A percentile compares a stretch with the other conserved stretches of the same genome.
Conservation (phyloP, 208 protist genomes). For the Lotmaria passim region DNA sequence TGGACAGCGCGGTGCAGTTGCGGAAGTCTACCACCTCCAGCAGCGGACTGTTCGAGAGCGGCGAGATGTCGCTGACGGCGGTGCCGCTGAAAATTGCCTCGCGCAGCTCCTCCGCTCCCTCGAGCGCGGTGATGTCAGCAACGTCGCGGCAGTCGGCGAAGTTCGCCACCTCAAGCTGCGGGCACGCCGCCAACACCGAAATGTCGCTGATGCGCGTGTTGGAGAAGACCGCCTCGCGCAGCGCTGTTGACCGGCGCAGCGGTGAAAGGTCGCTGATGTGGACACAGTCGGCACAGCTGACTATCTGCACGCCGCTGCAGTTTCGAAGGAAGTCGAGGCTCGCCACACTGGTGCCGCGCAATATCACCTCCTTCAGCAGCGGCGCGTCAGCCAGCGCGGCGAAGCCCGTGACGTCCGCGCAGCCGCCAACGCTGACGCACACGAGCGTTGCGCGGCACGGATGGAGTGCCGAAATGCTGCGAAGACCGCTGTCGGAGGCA, state of each 20-base stretch:
- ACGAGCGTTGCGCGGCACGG: constrained; percentile 20
- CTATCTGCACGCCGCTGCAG: constrained; percentile 10
- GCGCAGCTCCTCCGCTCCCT: constrained; percentile 5
- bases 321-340: constrained; percentile 13
- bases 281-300: constrained; percentile 14
- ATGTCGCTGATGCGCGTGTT: constrained; percentile 9
- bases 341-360: constrained; percentile 12
- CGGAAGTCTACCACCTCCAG: constrained; percentile 12
- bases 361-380: constrained; percentile 14
- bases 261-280: constrained; percentile 12
- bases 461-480: constrained; percentile 6
- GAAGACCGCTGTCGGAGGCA: constrained; percentile 7
- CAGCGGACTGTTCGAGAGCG: constrained; percentile 3
- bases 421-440: constrained; percentile 15
- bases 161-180: constrained; percentile 14
- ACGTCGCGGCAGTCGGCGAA: constrained; percentile 7
- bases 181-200: constrained; percentile 2
- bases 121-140: background rate
- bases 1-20: background rate
- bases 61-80: constrained; percentile 7
- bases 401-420: background rate
- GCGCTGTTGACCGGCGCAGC: constrained; percentile 5
- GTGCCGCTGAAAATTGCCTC: constrained; percentile 8
- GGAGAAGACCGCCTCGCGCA: constrained; percentile 11
- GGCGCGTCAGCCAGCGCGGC: constrained; percentile 13